Percentiles rank a stretch among this genome's conserved stretches.
Conservation (phyloP, 73 alveolate species). For the Paramecium primaurelia region DNA sequence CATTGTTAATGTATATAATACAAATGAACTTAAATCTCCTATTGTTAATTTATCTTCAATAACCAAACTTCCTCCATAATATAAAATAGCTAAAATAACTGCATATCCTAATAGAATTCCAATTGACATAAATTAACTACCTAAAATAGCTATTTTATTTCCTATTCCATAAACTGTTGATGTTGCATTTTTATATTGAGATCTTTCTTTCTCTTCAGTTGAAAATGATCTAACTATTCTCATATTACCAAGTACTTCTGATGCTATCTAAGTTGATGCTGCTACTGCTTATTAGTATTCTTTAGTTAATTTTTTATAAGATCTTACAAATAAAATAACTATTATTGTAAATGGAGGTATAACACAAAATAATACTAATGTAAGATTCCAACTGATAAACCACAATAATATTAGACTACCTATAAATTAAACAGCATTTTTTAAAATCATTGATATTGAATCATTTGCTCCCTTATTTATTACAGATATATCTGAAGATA, state of each 20-base stretch:
- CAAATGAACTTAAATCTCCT: slow-evolving; percentile 48
- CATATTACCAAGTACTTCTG: slow-evolving; percentile 53
- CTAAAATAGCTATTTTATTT: slow-evolving; percentile 18
- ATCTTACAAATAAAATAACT: slow-evolving; percentile 11
- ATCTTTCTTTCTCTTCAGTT: slow-evolving; percentile 32
- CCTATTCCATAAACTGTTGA: slow-evolving; percentile 49
- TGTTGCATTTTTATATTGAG: background rate
- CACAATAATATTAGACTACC: slow-evolving; percentile 41
- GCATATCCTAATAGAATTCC: slow-evolving; percentile 47
- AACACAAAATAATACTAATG: slow-evolving; percentile 32
- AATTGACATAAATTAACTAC: slow-evolving; percentile 4
- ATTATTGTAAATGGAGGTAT: slow-evolving; percentile 55
- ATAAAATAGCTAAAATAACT: slow-evolving; percentile 34
- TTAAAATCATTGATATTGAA: slow-evolving; percentile 44
- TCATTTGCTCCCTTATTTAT: slow-evolving; percentile 58
- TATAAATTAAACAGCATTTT: slow-evolving; percentile 38
- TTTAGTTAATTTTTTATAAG: slow-evolving; percentile 35
- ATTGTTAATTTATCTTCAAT: slow-evolving; percentile 16
- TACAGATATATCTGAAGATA: slow-evolving; percentile 37
- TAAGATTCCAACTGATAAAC: slow-evolving; percentile 41
- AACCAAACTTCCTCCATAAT: slow-evolving; percentile 55
- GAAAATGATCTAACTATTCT: slow-evolving; percentile 50
- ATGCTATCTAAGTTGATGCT: slow-evolving; percentile 9
- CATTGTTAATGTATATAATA: slow-evolving; percentile 50
- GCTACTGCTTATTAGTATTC: slow-evolving; percentile 36